phyloP scores from a whole-genome alignment of 805 yeast species.

The Cyberlindnera xishuangbannaensis region DNA sequence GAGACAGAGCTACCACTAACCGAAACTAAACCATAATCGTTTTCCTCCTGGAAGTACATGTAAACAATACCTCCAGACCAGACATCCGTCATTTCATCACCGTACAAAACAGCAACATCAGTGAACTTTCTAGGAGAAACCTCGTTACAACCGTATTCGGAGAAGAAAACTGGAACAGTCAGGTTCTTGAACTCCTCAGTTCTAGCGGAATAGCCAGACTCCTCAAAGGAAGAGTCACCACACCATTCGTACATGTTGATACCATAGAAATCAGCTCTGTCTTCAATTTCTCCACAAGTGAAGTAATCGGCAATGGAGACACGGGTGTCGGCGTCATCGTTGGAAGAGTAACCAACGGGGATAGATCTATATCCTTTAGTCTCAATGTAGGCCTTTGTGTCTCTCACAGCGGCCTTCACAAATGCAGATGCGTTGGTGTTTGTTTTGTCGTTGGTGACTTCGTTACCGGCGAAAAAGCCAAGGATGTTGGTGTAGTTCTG shows the following conservation, averaged over 20 bases:
- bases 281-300: slow-evolving; percentile 63
- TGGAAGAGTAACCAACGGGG: slow-evolving; percentile 81
- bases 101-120: slow-evolving; percentile 62
- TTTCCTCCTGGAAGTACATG: slow-evolving; percentile 75
- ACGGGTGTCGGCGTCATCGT: slow-evolving; percentile 66
- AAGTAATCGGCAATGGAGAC: slow-evolving; percentile 67
- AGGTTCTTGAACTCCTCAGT: slow-evolving; percentile 59
- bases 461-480: slow-evolving; percentile 86
- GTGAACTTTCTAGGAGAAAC: slow-evolving; percentile 66
- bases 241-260: slow-evolving; percentile 91
- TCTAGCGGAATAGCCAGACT: slow-evolving; percentile 63
- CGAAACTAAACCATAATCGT: slow-evolving; percentile 69
- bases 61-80: slow-evolving; percentile 92
- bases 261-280: slow-evolving; percentile 76
- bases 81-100: slow-evolving; percentile 67
- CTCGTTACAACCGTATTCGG: slow-evolving; percentile 77
- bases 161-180: slow-evolving; percentile 70
- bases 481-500: slow-evolving; percentile 64
- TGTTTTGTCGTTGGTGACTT: slow-evolving; percentile 61
- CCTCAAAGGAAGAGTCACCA: slow-evolving; percentile 51
- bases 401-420: slow-evolving; percentile 81
- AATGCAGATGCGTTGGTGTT: slow-evolving; percentile 75
- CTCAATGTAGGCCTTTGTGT: slow-evolving; percentile 61
- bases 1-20: slow-evolving; percentile 40
- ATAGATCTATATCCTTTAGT: slow-evolving; percentile 57